Conservation (phyloP, 2,329 filamentous ascomycete genomes). For the Curvularia verruculosa region DNA sequence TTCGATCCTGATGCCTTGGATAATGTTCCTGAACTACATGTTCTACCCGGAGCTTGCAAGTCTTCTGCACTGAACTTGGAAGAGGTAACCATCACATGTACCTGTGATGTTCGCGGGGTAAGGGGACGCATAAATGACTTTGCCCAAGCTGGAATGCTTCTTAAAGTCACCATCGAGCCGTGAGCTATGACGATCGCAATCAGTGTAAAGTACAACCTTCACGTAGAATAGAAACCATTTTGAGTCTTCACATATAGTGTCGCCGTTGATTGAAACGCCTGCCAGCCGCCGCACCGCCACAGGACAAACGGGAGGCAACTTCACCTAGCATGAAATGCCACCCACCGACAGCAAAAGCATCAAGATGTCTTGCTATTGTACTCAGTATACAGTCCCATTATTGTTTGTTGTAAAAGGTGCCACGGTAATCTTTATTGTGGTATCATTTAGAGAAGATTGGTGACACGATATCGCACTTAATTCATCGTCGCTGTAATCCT, state of each 20-base stretch:
- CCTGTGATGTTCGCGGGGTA: no score
- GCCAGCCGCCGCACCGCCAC: neutral
- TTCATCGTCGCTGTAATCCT: neutral
- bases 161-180: neutral
- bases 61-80: neutral
- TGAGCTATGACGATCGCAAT: neutral
- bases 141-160: conserved; percentile 4
- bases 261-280: neutral
- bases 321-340: neutral
- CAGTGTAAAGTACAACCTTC: neutral
- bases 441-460: neutral
- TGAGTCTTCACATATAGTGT: neutral
- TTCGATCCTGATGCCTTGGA: conserved; percentile 2
- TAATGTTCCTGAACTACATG: conserved; percentile 2
- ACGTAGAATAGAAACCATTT: neutral
- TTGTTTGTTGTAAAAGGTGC: neutral
- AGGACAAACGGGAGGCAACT: neutral
- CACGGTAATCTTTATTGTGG: neutral
- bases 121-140: neutral
- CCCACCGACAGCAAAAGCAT: neutral
- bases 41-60: conserved; percentile 14
- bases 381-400: neutral
- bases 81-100: neutral
- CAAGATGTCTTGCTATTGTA: neutral
- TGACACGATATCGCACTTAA: neutral